Evolutionary conservation across 495 filamentous ascomycete genomes (phyloP).

Genomic region (Aspergillus leporis): DNA sequence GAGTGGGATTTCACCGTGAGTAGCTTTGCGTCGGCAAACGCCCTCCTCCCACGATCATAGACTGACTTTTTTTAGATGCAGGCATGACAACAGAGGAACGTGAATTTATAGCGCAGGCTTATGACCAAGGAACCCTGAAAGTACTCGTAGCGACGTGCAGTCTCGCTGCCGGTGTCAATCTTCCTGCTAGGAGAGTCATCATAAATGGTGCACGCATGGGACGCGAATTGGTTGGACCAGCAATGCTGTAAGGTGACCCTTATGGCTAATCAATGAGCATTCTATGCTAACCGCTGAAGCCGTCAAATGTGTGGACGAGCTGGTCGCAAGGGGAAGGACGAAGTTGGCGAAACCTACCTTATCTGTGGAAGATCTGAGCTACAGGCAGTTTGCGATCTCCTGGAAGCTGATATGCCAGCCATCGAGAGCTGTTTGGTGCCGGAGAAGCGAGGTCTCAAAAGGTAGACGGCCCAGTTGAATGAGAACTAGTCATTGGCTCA

Average conservation of each 20-base stretch:
- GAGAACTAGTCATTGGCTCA: conserved; percentile 14
- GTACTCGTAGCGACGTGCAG: conserved; percentile 81
- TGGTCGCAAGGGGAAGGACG: conserved; percentile 81
- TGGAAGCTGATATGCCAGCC: conserved; percentile 71
- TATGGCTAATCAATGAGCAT: not conserved
- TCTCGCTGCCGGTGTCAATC: conserved; percentile 82
- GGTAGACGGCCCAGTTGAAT: conserved; percentile 37
- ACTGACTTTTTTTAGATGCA: conserved; percentile 49
- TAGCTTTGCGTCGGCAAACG: not conserved
- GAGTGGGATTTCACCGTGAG: conserved; percentile 77
- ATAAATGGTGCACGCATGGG: conserved; percentile 79
- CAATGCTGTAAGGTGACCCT: conserved; percentile 60
- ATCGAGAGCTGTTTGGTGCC: conserved; percentile 70
- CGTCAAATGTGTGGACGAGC: conserved; percentile 85
- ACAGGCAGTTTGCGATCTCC: conserved; percentile 65
- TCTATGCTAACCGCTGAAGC: conserved; percentile 35
- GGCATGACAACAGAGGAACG: conserved; percentile 80
- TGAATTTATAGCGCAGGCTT: conserved; percentile 71
- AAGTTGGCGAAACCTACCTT: conserved; percentile 76
- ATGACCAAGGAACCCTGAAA: conserved; percentile 68
- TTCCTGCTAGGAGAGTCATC: conserved; percentile 74
- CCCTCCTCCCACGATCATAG: not conserved
- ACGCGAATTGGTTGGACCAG: conserved; percentile 70
- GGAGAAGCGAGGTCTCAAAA: conserved; percentile 67
- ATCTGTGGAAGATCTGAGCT: conserved; percentile 73